Percentiles rank a stretch among this genome's conserved stretches.
Evolutionary conservation across 2,329 filamentous ascomycete species (phyloP).

Genomic region (Fusarium citri): DNA sequence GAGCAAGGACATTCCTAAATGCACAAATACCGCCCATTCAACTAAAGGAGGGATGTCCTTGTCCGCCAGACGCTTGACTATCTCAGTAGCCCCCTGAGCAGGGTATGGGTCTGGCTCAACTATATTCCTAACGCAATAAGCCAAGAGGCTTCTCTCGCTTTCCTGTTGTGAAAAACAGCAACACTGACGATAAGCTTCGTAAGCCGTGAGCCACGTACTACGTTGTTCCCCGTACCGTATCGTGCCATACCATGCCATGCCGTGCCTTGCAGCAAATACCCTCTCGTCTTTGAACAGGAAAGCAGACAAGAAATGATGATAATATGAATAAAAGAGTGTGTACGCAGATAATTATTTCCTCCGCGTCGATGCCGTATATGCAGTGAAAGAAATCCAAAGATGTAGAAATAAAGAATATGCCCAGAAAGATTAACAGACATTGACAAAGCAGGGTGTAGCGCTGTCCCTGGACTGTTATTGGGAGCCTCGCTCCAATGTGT

Average conservation of each 20-base stretch:
- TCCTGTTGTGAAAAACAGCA: neutral
- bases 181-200: conserved; percentile 1
- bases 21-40: conserved; percentile 46
- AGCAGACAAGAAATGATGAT: conserved; percentile 24
- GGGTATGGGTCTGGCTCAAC: neutral
- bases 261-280: conserved; percentile 46
- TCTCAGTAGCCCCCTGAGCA: conserved; percentile 4
- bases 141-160: neutral
- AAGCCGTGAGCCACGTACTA: conserved; percentile 15
- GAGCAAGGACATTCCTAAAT: conserved; percentile 43
- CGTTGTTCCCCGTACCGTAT: conserved; percentile 14
- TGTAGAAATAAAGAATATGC: conserved; percentile 26
- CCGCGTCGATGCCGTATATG: conserved; percentile 32
- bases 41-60: conserved; percentile 42
- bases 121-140: neutral
- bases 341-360: conserved; percentile 36
- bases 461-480: conserved; percentile 30
- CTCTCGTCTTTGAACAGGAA: conserved; percentile 39
- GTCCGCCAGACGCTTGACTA: conserved; percentile 15
- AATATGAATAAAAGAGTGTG: conserved; percentile 32
- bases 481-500: conserved; percentile 20
- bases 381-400: conserved; percentile 14
- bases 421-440: conserved; percentile 27
- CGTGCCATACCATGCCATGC: conserved; percentile 14
- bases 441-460: conserved; percentile 26